Evolutionary conservation across 2,329 filamentous ascomycete genomes (phyloP), one percentile per base, ranked within the genome.

Genomic region (Cadophora sp.): DNA sequence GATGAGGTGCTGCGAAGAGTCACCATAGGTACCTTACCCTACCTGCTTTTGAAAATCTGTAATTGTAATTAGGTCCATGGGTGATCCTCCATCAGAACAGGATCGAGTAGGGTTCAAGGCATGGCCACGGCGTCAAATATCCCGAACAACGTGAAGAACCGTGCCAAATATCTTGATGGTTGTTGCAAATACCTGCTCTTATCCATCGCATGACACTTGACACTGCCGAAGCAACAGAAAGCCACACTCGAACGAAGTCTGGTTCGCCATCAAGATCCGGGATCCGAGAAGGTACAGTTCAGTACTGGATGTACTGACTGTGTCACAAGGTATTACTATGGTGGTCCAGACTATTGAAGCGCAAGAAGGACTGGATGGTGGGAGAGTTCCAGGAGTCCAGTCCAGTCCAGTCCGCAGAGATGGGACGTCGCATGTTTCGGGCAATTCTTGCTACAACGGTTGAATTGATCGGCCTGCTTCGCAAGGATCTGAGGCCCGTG

Each of bases 341-440:
- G 24, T 24, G 41, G 20, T 59, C 56, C 39, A 59, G 56, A 45
- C 56, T 48, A 13, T 30, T 43, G 56, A 45, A 43, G 2, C 41
- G 20, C 11, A 27, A 61, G 33, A 62, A 13, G 60, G n/a, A 36
- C 22, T 62, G 47, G 60, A 41, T 47, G 45, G 20, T n/a, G n/a
- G 8, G 30, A 55, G 16, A 41, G 18, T 27, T 41, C 47, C 20
- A 61, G 55, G 14, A 20, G 33, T 39, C 55, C 27, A 43, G 18
- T 27, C 30, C 36, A 30, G 39, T 22, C 30, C 30, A 36, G 30
- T 58, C 53, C 53, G 53, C 30, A 30, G 36, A 48, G 30, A 47
- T 66, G 63, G 63, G 56, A 65, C 63, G 33, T 66, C 58, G 64
- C 41, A 55, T 45, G 65, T 66, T 66, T 66, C 48, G 58, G 20